Evolutionary conservation across 306 rosid genomes (phyloP).

Genomic region (Lathyrus tuberosus): DNA sequence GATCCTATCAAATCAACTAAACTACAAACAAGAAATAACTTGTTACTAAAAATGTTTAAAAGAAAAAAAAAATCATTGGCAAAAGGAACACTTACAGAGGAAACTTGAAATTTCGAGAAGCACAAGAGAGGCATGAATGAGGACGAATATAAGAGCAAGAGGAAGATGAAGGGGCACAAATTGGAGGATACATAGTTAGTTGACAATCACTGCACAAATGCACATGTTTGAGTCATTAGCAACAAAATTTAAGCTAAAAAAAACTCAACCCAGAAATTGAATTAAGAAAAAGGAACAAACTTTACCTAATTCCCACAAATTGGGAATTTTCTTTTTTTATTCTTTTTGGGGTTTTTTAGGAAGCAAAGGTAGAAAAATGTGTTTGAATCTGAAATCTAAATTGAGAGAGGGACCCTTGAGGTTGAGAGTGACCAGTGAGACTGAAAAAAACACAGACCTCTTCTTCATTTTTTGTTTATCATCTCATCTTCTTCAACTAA

Average conservation of each 20-base stretch:
- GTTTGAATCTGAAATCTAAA: conserved; percentile 41
- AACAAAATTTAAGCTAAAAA: conserved; percentile 24
- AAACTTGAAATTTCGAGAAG: conserved; percentile 61
- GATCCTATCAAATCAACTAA: conserved; percentile 29
- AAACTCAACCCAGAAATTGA: conserved; percentile 37
- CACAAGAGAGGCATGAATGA: conserved; percentile 51
- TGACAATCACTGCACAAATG: conserved; percentile 21
- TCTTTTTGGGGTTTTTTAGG: neutral
- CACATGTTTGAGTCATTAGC: conserved; percentile 32
- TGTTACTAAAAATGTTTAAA: conserved; percentile 4
- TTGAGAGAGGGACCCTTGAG: conserved; percentile 46
- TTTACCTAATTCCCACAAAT: conserved; percentile 38
- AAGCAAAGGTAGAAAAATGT: conserved; percentile 29
- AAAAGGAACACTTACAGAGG: conserved; percentile 52
- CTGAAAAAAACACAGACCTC: conserved; percentile 34
- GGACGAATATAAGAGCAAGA: conserved; percentile 56
- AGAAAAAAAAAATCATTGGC: conserved; percentile 1
- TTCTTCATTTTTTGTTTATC: conserved; percentile 36
- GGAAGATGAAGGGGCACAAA: conserved; percentile 54
- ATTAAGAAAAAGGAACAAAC: conserved; percentile 29
- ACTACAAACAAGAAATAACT: neutral
- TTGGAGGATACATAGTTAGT: conserved; percentile 55
- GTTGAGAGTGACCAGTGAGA: conserved; percentile 47
- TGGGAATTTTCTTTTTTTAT: conserved; percentile 2
- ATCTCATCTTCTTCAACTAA: conserved; percentile 18